Percentiles rank a stretch among this genome's conserved stretches.
phyloP scores from a whole-genome alignment of 495 filamentous ascomycete genomes.

The Neurospora sublineolata region DNA sequence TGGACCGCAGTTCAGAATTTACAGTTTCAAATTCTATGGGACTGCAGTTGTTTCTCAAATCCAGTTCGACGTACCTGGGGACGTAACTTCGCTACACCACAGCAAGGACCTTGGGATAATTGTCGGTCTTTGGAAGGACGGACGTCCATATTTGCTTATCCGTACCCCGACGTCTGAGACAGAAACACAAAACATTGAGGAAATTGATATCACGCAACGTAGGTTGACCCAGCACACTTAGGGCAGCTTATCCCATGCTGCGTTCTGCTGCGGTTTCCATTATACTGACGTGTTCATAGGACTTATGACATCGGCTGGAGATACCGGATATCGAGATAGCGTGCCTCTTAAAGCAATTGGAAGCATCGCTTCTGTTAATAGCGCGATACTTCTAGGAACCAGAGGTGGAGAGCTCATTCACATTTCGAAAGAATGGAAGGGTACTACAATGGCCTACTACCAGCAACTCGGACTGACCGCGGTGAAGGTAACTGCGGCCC shows the following conservation, averaged over 20 bases:
- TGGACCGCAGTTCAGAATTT: conserved; percentile 20
- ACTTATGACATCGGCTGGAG: neutral
- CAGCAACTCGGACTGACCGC: conserved; percentile 20
- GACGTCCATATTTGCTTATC: conserved; percentile 16
- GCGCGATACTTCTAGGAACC: conserved; percentile 26
- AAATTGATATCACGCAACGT: conserved; percentile 12
- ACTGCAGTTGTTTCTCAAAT: conserved; percentile 8
- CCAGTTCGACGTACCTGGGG: conserved; percentile 22
- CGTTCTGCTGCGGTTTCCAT: neutral
- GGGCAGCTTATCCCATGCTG: neutral
- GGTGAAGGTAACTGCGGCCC: conserved; percentile 10
- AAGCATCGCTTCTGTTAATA: conserved; percentile 19
- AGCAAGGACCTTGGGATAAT: conserved; percentile 15
- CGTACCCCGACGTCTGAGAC: neutral
- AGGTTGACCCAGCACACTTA: neutral
- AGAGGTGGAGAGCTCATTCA: conserved; percentile 32
- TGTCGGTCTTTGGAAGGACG: conserved; percentile 19
- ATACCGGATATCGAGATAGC: neutral
- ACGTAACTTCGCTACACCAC: conserved; percentile 30
- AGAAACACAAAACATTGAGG: neutral
- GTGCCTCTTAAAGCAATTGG: conserved; percentile 20
- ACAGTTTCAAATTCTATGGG: conserved; percentile 18
- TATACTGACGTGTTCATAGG: conserved; percentile 5
- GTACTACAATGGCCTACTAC: conserved; percentile 1
- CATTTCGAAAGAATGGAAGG: conserved; percentile 11